Evolutionary conservation across 306 rosid species (phyloP).

Genomic region (Rubus parviflorus): DNA sequence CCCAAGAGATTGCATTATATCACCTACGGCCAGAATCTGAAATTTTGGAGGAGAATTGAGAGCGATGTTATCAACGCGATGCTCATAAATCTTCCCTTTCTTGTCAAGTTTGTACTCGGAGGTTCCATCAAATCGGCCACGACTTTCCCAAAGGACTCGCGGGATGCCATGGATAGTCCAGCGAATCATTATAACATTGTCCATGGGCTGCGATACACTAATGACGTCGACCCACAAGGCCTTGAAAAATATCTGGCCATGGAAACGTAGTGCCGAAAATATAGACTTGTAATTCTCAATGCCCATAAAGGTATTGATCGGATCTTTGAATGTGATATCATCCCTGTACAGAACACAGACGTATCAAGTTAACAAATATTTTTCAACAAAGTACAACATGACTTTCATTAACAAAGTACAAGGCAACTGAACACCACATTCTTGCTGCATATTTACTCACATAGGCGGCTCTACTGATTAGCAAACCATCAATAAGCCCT

Average conservation of each 20-base stretch:
- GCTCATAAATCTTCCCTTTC: constrained; percentile 84
- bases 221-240: constrained; percentile 74
- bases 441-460: background rate
- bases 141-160: constrained; percentile 88
- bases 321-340: constrained; percentile 84
- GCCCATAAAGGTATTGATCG: constrained; percentile 72
- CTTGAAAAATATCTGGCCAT: constrained; percentile 74
- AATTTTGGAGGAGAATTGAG: constrained; percentile 66
- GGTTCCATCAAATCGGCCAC: constrained; percentile 84
- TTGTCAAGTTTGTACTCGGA: constrained; percentile 85
- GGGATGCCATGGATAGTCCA: constrained; percentile 88
- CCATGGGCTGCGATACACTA: constrained; percentile 81
- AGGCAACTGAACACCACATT: background rate
- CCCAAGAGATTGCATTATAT: constrained; percentile 61
- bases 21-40: constrained; percentile 52
- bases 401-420: background rate
- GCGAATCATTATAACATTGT: constrained; percentile 73
- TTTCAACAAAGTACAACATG: background rate
- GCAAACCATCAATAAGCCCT: background rate
- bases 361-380: background rate
- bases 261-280: constrained; percentile 75
- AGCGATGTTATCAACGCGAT: constrained; percentile 68
- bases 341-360: constrained; percentile 50
- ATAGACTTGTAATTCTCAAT: constrained; percentile 80
- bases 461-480: background rate